Base-by-base conservation (phyloP, 192 early-diverging fungal species). In the Linnemannia elongata region DNA sequence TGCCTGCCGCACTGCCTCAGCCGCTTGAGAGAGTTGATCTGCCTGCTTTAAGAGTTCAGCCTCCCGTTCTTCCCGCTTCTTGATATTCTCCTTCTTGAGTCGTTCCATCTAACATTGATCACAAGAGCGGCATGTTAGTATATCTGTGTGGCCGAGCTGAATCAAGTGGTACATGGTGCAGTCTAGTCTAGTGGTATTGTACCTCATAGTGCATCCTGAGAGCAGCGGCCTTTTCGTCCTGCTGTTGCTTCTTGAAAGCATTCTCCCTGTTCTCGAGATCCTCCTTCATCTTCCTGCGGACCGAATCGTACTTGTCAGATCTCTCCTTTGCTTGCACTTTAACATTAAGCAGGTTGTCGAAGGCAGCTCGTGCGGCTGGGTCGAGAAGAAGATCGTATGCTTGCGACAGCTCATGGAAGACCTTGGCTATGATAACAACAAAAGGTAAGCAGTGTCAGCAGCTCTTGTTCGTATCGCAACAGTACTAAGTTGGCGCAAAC, bases 331-430 rank as follows among this genome's bases (percentile, higher is more conserved):
- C 77, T 76, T 90, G 88, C 27, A 90, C 88, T 12, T 89, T 87
- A 47, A 89, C 87, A 47, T 86, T 88, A 6, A 90, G 52, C 30
- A 90, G 39, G 52, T 90, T 88, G 52, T 91, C 91, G 69, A 91
- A 92, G 3, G 89, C 91, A 7, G 76, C 71, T 47, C 88, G 83
- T 1, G 88, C 87, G 73, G 84, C 80, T 15, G 82, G 68, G 75
- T 92, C 91, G 42, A 81, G 74, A 36, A 92, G 76, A 7, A 91
- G 78, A 39, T 92, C 91, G 33, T 88, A 75, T 12, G 91, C 91
- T 74, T 91, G 80, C 5, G 79, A 80, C 36, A 91, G 72, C 1
- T 83, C 86, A 66, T 92, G 89, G 66, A 92, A 92, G 24, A 92
- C 49, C 63, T 76, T 77, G 38, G 90, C 91, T 89, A 39, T 39